Percentiles rank a stretch among this genome's conserved stretches.
Evolutionary conservation across 768 basidiomycete genomes (phyloP).

Genomic region (Xerocomellus amylosporus): DNA sequence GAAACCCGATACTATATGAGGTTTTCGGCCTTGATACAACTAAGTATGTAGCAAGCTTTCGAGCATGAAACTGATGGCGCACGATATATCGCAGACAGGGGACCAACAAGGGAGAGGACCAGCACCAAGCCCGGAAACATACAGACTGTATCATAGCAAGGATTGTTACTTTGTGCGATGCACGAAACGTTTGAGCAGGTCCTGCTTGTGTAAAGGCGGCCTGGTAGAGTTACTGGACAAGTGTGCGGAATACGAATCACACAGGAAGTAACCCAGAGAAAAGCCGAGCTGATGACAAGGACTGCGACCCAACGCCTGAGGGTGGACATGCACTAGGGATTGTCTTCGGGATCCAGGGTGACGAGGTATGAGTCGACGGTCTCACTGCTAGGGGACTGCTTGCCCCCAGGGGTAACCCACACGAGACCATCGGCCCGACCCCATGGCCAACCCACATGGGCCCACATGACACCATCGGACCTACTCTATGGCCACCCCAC

Average conservation of each 20-base stretch:
- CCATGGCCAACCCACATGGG: too few species aligned
- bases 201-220: constrained; percentile 63
- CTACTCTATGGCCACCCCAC: too few species aligned
- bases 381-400: background rate
- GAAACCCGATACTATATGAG: constrained; percentile 61
- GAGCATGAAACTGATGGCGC: background rate
- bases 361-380: constrained; percentile 28
- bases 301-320: constrained; percentile 50
- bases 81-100: constrained; percentile 41
- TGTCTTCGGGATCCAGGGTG: constrained; percentile 39
- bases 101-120: constrained; percentile 39
- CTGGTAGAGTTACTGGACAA: constrained; percentile 29
- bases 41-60: background rate
- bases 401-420: too few species aligned
- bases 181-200: constrained; percentile 49
- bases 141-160: constrained; percentile 48
- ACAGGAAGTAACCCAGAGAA: constrained; percentile 54
- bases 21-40: constrained; percentile 50
- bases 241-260: constrained; percentile 38
- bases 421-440: too few species aligned
- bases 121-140: constrained; percentile 38
- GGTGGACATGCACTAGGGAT: constrained; percentile 40
- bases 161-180: constrained; percentile 51
- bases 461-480: too few species aligned
- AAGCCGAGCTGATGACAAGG: constrained; percentile 43